phyloP scores from a whole-genome alignment of 2,329 filamentous ascomycete species.

The Lasiodiplodia theobromae region DNA sequence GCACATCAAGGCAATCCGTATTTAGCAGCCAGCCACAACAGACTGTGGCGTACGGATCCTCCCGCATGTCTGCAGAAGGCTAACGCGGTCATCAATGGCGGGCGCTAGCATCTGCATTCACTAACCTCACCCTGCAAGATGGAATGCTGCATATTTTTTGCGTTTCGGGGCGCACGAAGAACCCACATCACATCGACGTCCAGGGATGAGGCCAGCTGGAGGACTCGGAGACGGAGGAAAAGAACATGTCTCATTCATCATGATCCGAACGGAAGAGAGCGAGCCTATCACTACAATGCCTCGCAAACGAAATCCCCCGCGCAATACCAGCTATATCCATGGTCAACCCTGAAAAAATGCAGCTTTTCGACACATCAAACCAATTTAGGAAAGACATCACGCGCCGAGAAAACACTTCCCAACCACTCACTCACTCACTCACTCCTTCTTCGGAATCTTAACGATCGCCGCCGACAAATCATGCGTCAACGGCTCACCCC shows the following conservation, averaged over 20 bases:
- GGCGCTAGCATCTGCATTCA: not conserved
- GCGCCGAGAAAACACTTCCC: not conserved
- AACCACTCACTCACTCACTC: not conserved
- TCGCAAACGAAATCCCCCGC: not conserved
- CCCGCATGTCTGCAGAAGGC: not conserved
- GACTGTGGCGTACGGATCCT: not conserved
- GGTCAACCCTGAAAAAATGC: not conserved
- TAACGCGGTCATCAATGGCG: not conserved
- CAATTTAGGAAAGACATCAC: too few relatives aligned
- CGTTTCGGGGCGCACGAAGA: not conserved
- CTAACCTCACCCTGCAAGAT: not conserved
- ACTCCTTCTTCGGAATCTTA: conserved; percentile 6
- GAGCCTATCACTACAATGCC: not conserved
- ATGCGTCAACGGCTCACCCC: not conserved
- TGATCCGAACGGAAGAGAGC: not conserved
- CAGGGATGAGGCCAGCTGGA: not conserved
- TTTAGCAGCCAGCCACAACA: not conserved
- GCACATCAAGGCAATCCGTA: not conserved
- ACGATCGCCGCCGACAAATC: conserved; percentile 11
- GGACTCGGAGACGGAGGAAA: not conserved
- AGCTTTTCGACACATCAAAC: not conserved
- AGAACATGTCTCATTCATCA: not conserved
- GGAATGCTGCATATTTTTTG: not conserved
- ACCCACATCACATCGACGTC: not conserved
- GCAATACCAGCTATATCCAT: not conserved